phyloP scores from a whole-genome alignment of 768 basidiomycete species.

The Leccinum aurantiacum region DNA sequence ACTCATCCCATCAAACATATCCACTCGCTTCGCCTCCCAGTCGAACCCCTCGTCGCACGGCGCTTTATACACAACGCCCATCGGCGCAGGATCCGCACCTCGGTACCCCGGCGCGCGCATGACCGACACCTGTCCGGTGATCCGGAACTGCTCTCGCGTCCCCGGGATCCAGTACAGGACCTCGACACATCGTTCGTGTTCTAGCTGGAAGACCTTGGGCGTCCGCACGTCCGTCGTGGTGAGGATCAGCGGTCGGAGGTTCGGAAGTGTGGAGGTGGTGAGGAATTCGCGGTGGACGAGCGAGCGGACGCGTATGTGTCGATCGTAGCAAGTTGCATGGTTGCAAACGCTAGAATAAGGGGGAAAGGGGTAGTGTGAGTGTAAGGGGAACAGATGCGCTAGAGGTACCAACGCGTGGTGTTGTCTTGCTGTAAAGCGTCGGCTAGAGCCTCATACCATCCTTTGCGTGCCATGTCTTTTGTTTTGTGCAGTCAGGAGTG shows the following conservation, averaged over 20 bases:
- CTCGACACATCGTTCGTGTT: conserved; percentile 46
- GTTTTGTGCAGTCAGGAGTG: too few relatives aligned
- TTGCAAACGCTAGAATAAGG: conserved; percentile 32
- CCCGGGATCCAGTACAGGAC: conserved; percentile 73
- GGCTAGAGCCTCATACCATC: conserved; percentile 49
- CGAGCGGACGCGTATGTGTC: conserved; percentile 55
- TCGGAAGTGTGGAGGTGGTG: conserved; percentile 30
- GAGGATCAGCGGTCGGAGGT: conserved; percentile 62
- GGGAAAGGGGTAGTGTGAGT: background rate
- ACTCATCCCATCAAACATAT: conserved; percentile 59
- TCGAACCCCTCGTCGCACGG: conserved; percentile 38
- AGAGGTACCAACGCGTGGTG: conserved; percentile 33
- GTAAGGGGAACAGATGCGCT: background rate
- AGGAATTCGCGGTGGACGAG: conserved; percentile 63
- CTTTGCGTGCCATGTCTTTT: conserved; percentile 21
- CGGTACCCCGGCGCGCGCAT: conserved; percentile 41
- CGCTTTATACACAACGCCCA: conserved; percentile 31
- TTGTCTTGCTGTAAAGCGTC: conserved; percentile 40
- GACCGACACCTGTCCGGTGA: conserved; percentile 56
- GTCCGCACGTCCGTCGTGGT: conserved; percentile 72
- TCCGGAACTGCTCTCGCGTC: conserved; percentile 70
- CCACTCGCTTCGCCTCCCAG: conserved; percentile 67
- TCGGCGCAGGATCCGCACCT: background rate
- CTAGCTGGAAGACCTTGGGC: conserved; percentile 64
- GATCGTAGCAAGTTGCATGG: conserved; percentile 49